Evolutionary conservation across 1,284 basidiomycete genomes (phyloP).

Genomic region (Prillingera fragicola): DNA sequence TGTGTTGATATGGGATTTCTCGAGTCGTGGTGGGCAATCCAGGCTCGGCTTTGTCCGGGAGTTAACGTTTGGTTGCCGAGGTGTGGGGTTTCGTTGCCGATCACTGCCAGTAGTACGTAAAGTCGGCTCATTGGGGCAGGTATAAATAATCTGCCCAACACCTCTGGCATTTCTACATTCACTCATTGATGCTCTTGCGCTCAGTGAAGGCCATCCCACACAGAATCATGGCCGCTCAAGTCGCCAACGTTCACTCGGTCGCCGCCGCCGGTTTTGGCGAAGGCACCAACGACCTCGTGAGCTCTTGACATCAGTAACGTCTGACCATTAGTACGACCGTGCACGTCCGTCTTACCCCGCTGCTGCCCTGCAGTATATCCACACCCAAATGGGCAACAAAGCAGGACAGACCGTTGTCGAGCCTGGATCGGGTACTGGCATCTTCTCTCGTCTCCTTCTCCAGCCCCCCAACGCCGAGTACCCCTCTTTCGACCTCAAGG

Average conservation of each 20-base stretch:
- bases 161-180: too few species aligned
- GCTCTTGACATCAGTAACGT: conserved; percentile 2
- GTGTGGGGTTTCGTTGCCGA: too few species aligned
- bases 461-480: conserved; percentile 32
- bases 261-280: conserved; percentile 39
- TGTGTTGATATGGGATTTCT: too few species aligned
- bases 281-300: conserved; percentile 46
- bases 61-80: too few species aligned
- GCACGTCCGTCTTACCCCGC: conserved; percentile 49
- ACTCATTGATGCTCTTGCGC: too few species aligned
- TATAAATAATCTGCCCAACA: too few species aligned
- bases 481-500: conserved; percentile 33
- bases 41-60: too few species aligned
- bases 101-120: too few species aligned
- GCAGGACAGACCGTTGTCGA: conserved; percentile 32
- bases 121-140: too few species aligned
- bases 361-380: conserved; percentile 35
- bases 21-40: too few species aligned
- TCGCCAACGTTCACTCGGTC: conserved; percentile 35
- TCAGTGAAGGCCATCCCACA: too few species aligned
- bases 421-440: conserved; percentile 47
- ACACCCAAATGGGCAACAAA: conserved; percentile 5
- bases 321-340: conserved; percentile 40
- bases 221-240: too few species aligned
- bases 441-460: conserved; percentile 48